Evolutionary conservation across 305 asterid species (phyloP).

Genomic region (Fraxinus xanthoxyloides): DNA sequence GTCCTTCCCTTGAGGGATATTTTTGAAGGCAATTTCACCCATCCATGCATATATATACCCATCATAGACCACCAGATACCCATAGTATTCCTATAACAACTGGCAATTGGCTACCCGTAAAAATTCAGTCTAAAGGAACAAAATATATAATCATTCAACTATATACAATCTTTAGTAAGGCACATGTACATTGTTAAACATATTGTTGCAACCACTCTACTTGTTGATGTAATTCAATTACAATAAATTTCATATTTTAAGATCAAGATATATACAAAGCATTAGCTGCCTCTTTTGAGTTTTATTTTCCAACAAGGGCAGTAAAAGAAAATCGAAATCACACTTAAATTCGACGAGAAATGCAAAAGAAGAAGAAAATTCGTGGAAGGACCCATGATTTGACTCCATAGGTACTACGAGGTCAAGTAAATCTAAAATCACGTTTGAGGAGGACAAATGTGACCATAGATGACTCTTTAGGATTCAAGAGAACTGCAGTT

Average conservation of each 20-base stretch:
- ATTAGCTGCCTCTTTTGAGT: not conserved
- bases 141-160: too few relatives aligned
- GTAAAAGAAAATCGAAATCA: not conserved
- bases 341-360: not conserved
- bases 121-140: too few relatives aligned
- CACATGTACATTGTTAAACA: too few relatives aligned
- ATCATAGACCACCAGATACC: too few relatives aligned
- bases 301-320: not conserved
- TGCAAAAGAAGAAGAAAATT: not conserved
- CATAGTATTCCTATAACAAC: too few relatives aligned
- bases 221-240: too few relatives aligned
- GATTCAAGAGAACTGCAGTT: conserved; percentile 31
- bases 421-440: conserved; percentile 9
- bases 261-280: not conserved
- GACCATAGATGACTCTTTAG: conserved; percentile 40
- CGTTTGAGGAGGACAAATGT: conserved; percentile 39
- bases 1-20: too few relatives aligned
- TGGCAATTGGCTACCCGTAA: too few relatives aligned
- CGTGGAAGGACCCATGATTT: not conserved
- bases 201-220: too few relatives aligned
- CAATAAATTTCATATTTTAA: not conserved
- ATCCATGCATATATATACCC: too few relatives aligned
- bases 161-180: too few relatives aligned
- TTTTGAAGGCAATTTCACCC: too few relatives aligned
- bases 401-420: not conserved